Base-by-base conservation (phyloP, 2,329 filamentous ascomycete genomes). In the Fusarium sulawesiense region DNA sequence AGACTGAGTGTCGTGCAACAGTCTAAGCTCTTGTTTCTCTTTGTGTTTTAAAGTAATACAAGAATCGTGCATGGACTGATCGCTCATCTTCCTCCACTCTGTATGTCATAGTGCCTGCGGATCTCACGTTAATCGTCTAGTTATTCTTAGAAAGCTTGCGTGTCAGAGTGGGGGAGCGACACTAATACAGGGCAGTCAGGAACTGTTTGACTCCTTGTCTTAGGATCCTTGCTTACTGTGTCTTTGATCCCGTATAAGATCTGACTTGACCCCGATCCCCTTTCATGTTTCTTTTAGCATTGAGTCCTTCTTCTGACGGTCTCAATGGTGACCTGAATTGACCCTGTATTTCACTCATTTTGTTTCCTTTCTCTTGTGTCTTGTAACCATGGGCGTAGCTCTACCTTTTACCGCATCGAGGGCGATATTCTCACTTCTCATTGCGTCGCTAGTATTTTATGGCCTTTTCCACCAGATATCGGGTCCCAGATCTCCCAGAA, bases 101-200 rank as follows among this genome's bases (percentile, higher is more conserved):
- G 34, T 32, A 48, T 60, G 60, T 56, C 58, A 69, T 55, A 60
- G 49, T 57, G 53, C 16, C 25, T 59, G 57, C 57, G 42, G 54
- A 60, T 64, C 49, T 71, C 45, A 51, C 49, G 50, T 50, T 41
- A 55, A 46, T 56, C 23, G 61, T 44, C 9, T 53, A 42, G 49
- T 63, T 70, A 71, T 71, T 71, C 64, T 71, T 71, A 71, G 68
- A 65, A 54, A 29, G 48, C 46, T 58, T 56, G 67, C 59, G 67
- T 64, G 49, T 69, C 48, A 21, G 46, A 58, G 63, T 45, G 57
- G 68, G 65, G 42, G 59, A 59, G 41, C 44, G 30, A 60, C 41
- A 44, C 41, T 44, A 41, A 37, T 37, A 37, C 34, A 37, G 34
- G 34, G 34, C 40, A 53, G 40, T 63, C 62, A 66, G 48, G n/a